Evolutionary conservation across 768 basidiomycete species (phyloP), one percentile per base, ranked within the genome.

Genomic region (Auriculariales sp.): DNA sequence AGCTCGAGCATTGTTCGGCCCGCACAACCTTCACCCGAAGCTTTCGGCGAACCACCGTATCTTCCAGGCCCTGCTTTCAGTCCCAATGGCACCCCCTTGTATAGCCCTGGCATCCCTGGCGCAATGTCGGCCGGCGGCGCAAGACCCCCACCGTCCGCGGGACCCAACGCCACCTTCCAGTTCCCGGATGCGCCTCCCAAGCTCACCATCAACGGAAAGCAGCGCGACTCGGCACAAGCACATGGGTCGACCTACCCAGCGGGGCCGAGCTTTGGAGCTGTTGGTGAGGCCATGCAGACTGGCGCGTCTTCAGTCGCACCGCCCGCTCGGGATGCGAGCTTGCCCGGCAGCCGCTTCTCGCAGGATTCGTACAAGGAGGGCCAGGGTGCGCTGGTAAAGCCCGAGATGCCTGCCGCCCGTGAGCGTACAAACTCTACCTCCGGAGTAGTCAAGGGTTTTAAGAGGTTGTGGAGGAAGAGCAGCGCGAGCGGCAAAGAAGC

Each of bases 381-480:
- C 24, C 36, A 49, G 55, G 19, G 27, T 47, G n/a, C 44, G 42
- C 39, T 42, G 5, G 47, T 56, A 31, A 39, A 36, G 66, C 61
- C 30, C 63, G 61, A 22, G 49, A 56, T 30, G 55, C 56, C 15
- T 60, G 56, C 51, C 28, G 77, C 81, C 0, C 64, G 39, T 7
- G 31, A 44, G 39, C 39, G 39, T 25, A 22, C 39, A 3, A 25
- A 44, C 39, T 44, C 88, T 35, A 81, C 84, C 67, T n/a, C n/a
- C n/a, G n/a, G n/a, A n/a, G 78, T 77, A 27, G 81, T 86, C 47
- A 86, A 78, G 62, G 73, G 73, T 52, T 74, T 89, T 58, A 81
- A 76, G 63, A 81, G 76, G 53, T 60, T 90, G 19, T 90, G 87
- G 86, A 75, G 83, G 57, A 84, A 74, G 71, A 83, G 80, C 56